These are phyloP conservation scores for Penicillium verhagenii DNA, from an alignment of 495 filamentous ascomycete genomes.

Conservation along the genomic window DNA sequence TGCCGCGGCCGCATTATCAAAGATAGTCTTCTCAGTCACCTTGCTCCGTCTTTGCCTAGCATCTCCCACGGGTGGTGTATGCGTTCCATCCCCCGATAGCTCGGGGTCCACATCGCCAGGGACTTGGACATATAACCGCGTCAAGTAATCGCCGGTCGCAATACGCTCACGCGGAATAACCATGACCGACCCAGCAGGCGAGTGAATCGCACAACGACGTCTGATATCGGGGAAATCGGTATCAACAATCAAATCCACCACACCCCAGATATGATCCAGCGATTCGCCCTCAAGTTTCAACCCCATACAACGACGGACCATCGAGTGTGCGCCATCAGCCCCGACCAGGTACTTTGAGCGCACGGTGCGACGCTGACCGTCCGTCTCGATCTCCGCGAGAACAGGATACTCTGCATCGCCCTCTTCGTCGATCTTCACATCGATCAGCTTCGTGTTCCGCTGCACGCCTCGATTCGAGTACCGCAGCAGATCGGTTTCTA, in stretches of 20 bases:
- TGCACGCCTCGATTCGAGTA: slow-evolving; percentile 53
- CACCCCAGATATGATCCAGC: slow-evolving; percentile 65
- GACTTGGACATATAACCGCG: slow-evolving; percentile 64
- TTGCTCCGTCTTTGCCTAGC: slow-evolving; percentile 34
- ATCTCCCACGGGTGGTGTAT: slow-evolving; percentile 19
- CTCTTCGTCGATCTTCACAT: slow-evolving; percentile 57
- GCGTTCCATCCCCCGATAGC: slow-evolving; percentile 12
- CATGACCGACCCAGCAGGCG: slow-evolving; percentile 65
- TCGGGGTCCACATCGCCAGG: slow-evolving; percentile 32
- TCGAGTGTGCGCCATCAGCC: slow-evolving; percentile 65
- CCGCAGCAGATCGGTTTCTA: slow-evolving; percentile 53
- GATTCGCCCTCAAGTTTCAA: slow-evolving; percentile 60
- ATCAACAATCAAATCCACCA: slow-evolving; percentile 63
- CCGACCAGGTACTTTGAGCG: slow-evolving; percentile 66
- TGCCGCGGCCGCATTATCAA: slow-evolving; percentile 39
- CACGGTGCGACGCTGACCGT: slow-evolving; percentile 48
- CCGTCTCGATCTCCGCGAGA: slow-evolving; percentile 32
- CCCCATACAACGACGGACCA: slow-evolving; percentile 57
- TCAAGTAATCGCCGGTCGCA: slow-evolving; percentile 55
- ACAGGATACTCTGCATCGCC: slow-evolving; percentile 52
- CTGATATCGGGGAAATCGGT: slow-evolving; percentile 73
- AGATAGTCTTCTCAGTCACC: slow-evolving; percentile 43
- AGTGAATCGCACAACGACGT: slow-evolving; percentile 64
- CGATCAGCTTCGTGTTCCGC: slow-evolving; percentile 50
- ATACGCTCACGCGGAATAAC: slow-evolving; percentile 66